These are phyloP conservation scores for Gamsiella multidivaricata DNA, from an alignment of 192 early-diverging fungal genomes.

Conservation along the genomic window DNA sequence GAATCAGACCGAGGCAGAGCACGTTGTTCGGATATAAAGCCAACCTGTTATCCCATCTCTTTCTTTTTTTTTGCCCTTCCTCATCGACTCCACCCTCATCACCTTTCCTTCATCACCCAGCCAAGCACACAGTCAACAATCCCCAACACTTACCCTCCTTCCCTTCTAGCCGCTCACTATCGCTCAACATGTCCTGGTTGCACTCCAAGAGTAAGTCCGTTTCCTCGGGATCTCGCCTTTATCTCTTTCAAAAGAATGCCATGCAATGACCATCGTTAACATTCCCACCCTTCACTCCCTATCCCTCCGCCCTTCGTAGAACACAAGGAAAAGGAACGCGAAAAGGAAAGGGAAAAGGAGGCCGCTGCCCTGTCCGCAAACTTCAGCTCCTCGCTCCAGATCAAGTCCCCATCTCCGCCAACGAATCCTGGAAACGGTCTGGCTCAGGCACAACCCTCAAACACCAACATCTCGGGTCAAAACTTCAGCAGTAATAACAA, in stretches of 20 bases:
- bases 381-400: conserved; percentile 9
- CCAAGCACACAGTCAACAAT: no score
- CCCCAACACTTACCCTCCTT: conserved; percentile 18
- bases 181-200: conserved; percentile 49
- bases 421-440: conserved; percentile 1
- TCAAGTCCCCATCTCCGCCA: conserved; percentile 38
- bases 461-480: conserved; percentile 14
- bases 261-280: no score
- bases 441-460: background rate
- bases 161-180: background rate
- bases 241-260: background rate
- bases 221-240: background rate
- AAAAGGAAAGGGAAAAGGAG: conserved; percentile 41
- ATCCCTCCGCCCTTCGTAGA: no score
- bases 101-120: conserved; percentile 21
- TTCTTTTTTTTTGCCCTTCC: background rate
- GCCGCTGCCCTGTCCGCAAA: conserved; percentile 30
- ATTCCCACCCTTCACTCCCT: no score
- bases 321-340: conserved; percentile 50
- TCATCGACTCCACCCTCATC: background rate
- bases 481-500: conserved; percentile 57
- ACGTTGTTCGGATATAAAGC: background rate
- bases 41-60: background rate
- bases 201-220: conserved; percentile 41
- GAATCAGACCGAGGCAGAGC: background rate